Conservation (phyloP, 345 rosid genomes). For the Eucalyptus sp. region DNA sequence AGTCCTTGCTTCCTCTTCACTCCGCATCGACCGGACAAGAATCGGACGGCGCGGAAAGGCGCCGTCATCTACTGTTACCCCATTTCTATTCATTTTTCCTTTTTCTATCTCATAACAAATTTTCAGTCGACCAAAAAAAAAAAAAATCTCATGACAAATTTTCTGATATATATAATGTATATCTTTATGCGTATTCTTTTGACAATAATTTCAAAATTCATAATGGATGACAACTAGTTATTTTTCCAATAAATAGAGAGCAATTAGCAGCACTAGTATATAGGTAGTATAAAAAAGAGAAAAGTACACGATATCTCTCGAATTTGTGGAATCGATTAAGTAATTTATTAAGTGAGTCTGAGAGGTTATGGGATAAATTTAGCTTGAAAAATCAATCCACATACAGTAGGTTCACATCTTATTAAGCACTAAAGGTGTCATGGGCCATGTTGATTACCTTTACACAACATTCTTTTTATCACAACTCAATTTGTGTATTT, state of each 20-base stretch:
- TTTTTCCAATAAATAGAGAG: background rate
- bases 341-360: background rate
- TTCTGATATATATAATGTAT: background rate
- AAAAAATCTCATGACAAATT: background rate
- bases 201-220: background rate
- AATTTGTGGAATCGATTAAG: background rate
- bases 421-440: background rate
- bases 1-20: constrained; percentile 35
- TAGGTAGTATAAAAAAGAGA: background rate
- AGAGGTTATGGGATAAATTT: background rate
- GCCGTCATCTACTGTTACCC: constrained; percentile 23
- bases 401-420: background rate
- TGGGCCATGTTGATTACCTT: background rate
- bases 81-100: background rate
- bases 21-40: constrained; percentile 31
- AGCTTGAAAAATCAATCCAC: background rate
- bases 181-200: background rate
- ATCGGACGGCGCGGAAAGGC: constrained; percentile 51
- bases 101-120: background rate
- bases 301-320: background rate
- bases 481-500: background rate
- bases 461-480: background rate
- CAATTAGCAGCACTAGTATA: background rate
- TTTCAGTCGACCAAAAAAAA: background rate
- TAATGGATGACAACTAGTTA: background rate